Percentiles rank a stretch among this genome's conserved stretches.
phyloP scores from a whole-genome alignment of 2,329 filamentous ascomycete species.

The Claviceps spartinae region DNA sequence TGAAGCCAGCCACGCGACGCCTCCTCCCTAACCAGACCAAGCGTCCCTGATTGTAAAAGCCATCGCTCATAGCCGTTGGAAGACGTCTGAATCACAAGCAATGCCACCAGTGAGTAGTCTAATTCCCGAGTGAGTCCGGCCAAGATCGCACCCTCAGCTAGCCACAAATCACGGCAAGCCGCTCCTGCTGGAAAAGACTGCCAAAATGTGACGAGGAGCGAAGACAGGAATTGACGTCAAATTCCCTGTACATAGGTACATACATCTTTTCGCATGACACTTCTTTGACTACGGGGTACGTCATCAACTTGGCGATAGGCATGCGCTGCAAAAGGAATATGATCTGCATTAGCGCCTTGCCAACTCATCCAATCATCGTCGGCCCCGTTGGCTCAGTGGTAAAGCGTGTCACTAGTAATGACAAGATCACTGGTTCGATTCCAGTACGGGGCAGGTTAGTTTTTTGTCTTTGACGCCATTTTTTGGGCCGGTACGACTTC shows the following conservation, averaged over 20 bases:
- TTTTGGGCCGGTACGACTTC: too few relatives aligned
- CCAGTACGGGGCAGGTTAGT: constrained; percentile 17
- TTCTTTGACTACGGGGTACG: too few relatives aligned
- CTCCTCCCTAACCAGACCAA: constrained; percentile 1
- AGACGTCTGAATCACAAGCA: background rate
- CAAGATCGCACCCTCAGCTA: too few relatives aligned
- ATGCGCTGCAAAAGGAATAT: background rate
- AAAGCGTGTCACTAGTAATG: constrained; percentile 24
- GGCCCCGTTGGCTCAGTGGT: constrained; percentile 23
- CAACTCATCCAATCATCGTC: background rate
- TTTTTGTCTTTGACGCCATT: background rate
- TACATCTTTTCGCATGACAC: too few relatives aligned
- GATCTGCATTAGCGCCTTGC: background rate
- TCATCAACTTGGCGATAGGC: too few relatives aligned
- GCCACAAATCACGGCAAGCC: too few relatives aligned
- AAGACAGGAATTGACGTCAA: too few relatives aligned
- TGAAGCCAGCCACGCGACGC: constrained; percentile 10
- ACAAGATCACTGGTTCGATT: constrained; percentile 24
- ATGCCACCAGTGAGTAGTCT: background rate
- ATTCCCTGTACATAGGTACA: too few relatives aligned
- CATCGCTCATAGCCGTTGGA: too few relatives aligned
- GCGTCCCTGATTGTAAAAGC: background rate
- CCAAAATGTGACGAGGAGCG: too few relatives aligned
- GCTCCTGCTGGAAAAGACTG: too few relatives aligned
- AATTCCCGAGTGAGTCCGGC: too few relatives aligned